Evolutionary conservation across 2,329 filamentous ascomycete species (phyloP), one percentile per base, ranked within the genome.

Genomic region (Beauveria bassiana): DNA sequence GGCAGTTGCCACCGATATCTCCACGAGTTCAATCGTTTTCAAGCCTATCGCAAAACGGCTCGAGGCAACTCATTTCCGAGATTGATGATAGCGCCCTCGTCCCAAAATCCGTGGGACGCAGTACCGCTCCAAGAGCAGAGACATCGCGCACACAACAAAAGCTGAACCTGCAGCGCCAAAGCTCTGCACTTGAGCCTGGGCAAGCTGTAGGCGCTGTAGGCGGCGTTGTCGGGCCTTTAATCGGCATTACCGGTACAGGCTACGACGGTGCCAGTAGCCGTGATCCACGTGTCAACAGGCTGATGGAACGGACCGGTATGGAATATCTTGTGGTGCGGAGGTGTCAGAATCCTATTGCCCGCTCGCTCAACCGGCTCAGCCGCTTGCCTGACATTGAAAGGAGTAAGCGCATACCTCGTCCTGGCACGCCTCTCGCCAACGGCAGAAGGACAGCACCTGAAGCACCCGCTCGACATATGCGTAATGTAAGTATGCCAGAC

Each of bases 271-370:
- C 69, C 40, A 72, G 67, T 62, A 77, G 79, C 52, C 75, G 81
- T 18, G 86, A 90, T 67, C 86, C 86, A 1, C 80, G 87, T 5
- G 79, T 89, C 31, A 78, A 81, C 67, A 82, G 84, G 69, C 80
- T 88, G 54, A 80, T 90, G 59, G 87, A 90, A 70, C 81, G 86
- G 52, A 88, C 87, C 1, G 86, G 85, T 18, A 83, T 88, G 73
- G 88, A 91, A 69, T 91, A 90, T 70, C 79, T 86, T n/a, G 87
- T 90, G 9, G 86, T 91, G 40, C 81, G 87, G 59, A 79, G 88
- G 50, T 88, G 88, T 69, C 86, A 89, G 68, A 89, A 90, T 66
- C 87, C 88, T 0, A 79, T 91, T 20, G 84, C 82, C 5, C 81
- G 87, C 51, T 87, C 86, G 0, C 74, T 91, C 20, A 73, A 73